phyloP scores from a whole-genome alignment of 179 eudicot species.

The Gypsophila paniculata region DNA sequence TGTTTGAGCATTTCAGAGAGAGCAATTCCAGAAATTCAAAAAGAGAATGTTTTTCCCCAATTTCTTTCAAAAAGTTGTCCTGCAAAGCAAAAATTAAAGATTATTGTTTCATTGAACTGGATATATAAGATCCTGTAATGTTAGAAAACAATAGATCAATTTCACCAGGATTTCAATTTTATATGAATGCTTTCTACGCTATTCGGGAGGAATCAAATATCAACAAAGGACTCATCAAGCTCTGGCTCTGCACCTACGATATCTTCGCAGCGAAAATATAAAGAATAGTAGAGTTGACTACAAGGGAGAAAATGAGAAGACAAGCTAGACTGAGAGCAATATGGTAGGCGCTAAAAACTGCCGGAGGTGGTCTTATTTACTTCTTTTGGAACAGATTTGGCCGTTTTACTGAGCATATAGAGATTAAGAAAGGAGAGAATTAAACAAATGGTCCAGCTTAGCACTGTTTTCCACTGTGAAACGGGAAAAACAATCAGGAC shows the following conservation, averaged over 20 bases:
- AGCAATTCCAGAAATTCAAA: conserved; percentile 60
- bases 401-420: neutral
- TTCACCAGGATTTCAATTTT: conserved; percentile 4
- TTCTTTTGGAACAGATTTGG: neutral
- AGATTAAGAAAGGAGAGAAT: conserved; percentile 4
- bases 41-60: conserved; percentile 51
- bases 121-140: too few relatives aligned
- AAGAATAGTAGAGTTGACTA: neutral
- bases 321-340: neutral
- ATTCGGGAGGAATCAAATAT: neutral
- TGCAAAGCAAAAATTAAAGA: conserved; percentile 31
- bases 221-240: neutral
- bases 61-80: conserved; percentile 54
- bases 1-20: conserved; percentile 56
- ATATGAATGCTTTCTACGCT: neutral
- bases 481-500: neutral
- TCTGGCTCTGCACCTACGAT: neutral
- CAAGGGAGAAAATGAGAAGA: neutral
- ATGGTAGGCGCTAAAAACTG: neutral
- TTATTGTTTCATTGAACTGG: neutral
- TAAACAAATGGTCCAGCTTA: neutral
- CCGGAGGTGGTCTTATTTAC: neutral
- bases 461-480: neutral
- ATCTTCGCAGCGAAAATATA: neutral
- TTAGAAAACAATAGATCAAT: neutral